Conservation (phyloP, 139 green algal genomes). For the Yamagishiella unicocca region DNA sequence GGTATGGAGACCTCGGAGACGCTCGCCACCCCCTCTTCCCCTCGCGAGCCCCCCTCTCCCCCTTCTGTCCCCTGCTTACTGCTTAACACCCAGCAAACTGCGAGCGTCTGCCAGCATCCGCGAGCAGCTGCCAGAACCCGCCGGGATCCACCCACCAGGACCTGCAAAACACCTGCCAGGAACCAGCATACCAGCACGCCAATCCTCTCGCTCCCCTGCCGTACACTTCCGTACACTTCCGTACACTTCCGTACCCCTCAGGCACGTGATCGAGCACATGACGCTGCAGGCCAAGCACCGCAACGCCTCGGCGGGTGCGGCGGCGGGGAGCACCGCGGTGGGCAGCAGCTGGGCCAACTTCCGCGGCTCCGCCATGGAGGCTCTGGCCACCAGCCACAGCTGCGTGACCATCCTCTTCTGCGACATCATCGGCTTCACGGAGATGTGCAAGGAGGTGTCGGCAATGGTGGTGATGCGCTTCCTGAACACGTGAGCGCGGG, state of each 20-base stretch:
- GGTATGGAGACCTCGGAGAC: too few species aligned
- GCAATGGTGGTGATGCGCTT: conserved; percentile 40
- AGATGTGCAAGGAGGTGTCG: conserved; percentile 49
- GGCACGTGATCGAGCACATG: conserved; percentile 46
- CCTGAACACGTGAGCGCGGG: conserved; percentile 24
- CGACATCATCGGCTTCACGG: conserved; percentile 44
- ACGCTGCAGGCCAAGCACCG: conserved; percentile 32
- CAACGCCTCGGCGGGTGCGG: neutral
- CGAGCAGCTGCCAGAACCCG: too few species aligned
- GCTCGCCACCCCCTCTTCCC: too few species aligned
- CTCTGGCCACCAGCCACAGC: conserved; percentile 35
- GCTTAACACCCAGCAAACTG: too few species aligned
- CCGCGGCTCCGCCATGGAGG: conserved; percentile 33
- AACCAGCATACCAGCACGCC: too few species aligned
- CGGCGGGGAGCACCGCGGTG: neutral
- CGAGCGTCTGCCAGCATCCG: too few species aligned
- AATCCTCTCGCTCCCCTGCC: neutral
- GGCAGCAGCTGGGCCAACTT: conserved; percentile 24
- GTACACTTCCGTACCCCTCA: neutral
- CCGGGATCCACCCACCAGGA: too few species aligned
- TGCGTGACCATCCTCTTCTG: conserved; percentile 43
- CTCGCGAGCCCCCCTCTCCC: too few species aligned
- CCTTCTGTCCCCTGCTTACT: too few species aligned
- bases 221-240: neutral
- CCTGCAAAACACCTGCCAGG: too few species aligned